These are phyloP conservation scores for Favolaschia claudopus DNA, from an alignment of 768 basidiomycete species.

Conservation along the genomic window DNA sequence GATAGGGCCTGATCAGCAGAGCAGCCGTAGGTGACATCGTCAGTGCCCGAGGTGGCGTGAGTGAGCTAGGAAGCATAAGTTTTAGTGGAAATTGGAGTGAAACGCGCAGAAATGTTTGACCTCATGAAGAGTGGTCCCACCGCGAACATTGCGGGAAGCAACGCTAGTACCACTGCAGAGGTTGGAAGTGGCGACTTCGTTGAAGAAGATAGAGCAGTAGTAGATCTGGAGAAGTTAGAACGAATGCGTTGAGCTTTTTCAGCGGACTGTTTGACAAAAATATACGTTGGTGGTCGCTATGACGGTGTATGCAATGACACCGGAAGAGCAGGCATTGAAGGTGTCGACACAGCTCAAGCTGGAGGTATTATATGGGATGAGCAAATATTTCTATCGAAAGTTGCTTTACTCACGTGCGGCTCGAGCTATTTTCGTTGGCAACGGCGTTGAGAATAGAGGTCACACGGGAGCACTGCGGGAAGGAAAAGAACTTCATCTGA, in stretches of 20 bases:
- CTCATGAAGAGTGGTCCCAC: constrained; percentile 57
- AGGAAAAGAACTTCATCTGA: too few relatives aligned
- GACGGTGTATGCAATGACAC: constrained; percentile 55
- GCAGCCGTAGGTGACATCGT: constrained; percentile 52
- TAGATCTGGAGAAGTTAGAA: constrained; percentile 50
- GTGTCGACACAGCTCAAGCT: constrained; percentile 53
- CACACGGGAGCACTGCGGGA: too few relatives aligned
- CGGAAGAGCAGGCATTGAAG: constrained; percentile 44
- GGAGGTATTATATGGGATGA: too few relatives aligned
- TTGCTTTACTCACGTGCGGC: constrained; percentile 49
- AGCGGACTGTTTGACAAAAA: not conserved
- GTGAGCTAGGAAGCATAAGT: constrained; percentile 39
- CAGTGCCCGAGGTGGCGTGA: constrained; percentile 49
- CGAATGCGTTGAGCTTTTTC: not conserved
- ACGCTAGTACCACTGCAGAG: constrained; percentile 55
- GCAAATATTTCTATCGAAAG: too few relatives aligned
- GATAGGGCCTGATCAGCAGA: constrained; percentile 48
- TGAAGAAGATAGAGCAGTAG: constrained; percentile 56
- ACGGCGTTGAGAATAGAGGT: constrained; percentile 46
- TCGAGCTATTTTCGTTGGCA: constrained; percentile 47
- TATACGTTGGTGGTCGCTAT: constrained; percentile 52
- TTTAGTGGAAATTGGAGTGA: not conserved
- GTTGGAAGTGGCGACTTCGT: constrained; percentile 44
- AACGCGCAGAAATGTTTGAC: too few relatives aligned
- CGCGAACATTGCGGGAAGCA: constrained; percentile 52